These are phyloP conservation scores for Deinandra increscens DNA, from an alignment of 129 eudicot species.

Conservation along the genomic window DNA sequence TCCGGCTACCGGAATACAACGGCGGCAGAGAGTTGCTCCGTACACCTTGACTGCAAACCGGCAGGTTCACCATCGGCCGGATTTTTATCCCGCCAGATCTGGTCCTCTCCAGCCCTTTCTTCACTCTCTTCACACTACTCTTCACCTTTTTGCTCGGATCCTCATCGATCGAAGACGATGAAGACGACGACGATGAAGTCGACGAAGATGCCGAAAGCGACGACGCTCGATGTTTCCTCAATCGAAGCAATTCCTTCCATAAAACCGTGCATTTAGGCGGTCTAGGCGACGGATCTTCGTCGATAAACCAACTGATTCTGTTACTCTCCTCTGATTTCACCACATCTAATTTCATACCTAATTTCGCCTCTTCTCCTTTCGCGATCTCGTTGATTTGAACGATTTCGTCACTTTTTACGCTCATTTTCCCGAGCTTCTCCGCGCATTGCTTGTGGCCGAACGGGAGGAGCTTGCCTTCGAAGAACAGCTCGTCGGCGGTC, in stretches of 20 bases:
- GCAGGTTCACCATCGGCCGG: slow-evolving; percentile 78
- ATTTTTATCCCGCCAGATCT: slow-evolving; percentile 66
- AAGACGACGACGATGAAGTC: slow-evolving; percentile 58
- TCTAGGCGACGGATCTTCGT: slow-evolving; percentile 94
- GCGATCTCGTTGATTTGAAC: slow-evolving; percentile 22
- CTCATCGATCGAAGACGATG: slow-evolving; percentile 53
- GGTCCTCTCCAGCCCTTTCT: slow-evolving; percentile 76
- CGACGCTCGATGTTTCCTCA: slow-evolving; percentile 62
- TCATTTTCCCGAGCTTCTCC: slow-evolving; percentile 57
- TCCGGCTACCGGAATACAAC: slow-evolving; percentile 56
- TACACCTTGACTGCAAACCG: slow-evolving; percentile 53
- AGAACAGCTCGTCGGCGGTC: slow-evolving; percentile 72
- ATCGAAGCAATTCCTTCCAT: slow-evolving; percentile 78
- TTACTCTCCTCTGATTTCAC: slow-evolving; percentile 24
- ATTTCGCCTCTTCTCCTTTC: slow-evolving; percentile 14
- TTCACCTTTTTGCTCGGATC: slow-evolving; percentile 46
- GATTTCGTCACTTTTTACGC: slow-evolving; percentile 39
- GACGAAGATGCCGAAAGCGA: slow-evolving; percentile 58
- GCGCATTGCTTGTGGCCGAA: slow-evolving; percentile 63
- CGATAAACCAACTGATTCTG: slow-evolving; percentile 65
- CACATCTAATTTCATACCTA: neutral
- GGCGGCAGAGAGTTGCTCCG: slow-evolving; percentile 69
- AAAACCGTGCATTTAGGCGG: slow-evolving; percentile 89
- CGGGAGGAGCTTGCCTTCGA: slow-evolving; percentile 80
- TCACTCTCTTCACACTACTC: slow-evolving; percentile 38